Conservation (phyloP, 169 alveolate genomes). For the Nephromyces sp. region DNA sequence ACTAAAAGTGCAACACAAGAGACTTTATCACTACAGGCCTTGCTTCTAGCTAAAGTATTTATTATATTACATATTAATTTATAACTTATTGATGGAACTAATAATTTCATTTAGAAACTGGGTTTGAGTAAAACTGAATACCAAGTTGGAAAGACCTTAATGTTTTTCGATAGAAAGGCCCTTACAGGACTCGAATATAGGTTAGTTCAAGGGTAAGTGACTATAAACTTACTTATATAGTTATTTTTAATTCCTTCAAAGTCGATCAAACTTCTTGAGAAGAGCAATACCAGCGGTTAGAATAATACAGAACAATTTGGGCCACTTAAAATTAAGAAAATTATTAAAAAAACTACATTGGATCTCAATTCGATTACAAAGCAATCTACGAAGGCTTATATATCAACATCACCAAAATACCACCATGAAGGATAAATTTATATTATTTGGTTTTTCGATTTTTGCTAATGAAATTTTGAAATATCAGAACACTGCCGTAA, state of each 20-base stretch:
- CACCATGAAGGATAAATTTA: neutral
- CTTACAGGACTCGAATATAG: conserved; percentile 13
- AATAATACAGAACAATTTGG: neutral
- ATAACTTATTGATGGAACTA: too few relatives aligned
- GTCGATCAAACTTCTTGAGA: neutral
- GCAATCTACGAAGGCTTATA: neutral
- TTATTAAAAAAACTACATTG: neutral
- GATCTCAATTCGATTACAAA: neutral
- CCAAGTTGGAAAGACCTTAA: conserved; percentile 23
- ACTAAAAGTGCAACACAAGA: too few relatives aligned
- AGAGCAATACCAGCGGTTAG: neutral
- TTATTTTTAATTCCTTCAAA: too few relatives aligned
- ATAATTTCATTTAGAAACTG: conserved; percentile 18
- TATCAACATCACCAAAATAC: neutral
- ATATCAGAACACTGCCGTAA: neutral
- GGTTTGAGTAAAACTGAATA: conserved; percentile 15
- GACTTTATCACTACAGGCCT: too few relatives aligned
- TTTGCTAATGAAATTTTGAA: neutral
- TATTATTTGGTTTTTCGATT: neutral
- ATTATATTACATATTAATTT: too few relatives aligned
- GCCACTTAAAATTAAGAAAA: neutral
- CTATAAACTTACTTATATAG: too few relatives aligned
- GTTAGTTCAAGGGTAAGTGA: too few relatives aligned
- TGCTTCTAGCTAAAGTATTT: too few relatives aligned
- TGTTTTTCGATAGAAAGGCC: conserved; percentile 21